Percentiles rank a stretch among this genome's conserved stretches.
Conservation (phyloP, 306 rosid species). For the Phaseolus lunatus region DNA sequence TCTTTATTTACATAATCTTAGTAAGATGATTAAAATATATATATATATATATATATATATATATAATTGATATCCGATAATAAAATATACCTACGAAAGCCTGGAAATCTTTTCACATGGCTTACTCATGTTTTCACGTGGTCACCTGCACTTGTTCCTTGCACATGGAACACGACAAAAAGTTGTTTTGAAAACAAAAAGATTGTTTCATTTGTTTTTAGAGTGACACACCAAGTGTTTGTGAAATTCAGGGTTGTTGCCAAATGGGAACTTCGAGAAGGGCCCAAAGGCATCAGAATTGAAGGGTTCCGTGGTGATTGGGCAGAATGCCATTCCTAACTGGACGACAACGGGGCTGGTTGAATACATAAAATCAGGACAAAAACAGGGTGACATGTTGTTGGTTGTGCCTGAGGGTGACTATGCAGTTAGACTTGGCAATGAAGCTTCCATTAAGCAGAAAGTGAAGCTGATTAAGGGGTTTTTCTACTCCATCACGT, state of each 20-base stretch:
- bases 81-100: background rate
- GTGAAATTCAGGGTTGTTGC: conserved; percentile 65
- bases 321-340: conserved; percentile 55
- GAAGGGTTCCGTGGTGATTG: conserved; percentile 61
- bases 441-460: conserved; percentile 79
- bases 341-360: conserved; percentile 73
- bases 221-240: background rate
- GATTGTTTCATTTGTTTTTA: background rate
- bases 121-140: conserved; percentile 39
- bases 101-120: conserved; percentile 46
- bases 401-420: conserved; percentile 72
- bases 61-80: background rate
- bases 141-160: conserved; percentile 24
- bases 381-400: conserved; percentile 85
- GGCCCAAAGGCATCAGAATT: conserved; percentile 67
- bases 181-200: background rate
- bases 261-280: conserved; percentile 67
- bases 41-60: too few species aligned
- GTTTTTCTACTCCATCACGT: conserved; percentile 62
- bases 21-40: background rate
- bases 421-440: conserved; percentile 76
- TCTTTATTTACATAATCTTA: background rate
- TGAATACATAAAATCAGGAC: conserved; percentile 83
- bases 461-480: conserved; percentile 58
- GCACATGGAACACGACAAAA: conserved; percentile 40